Conservation (phyloP, 345 rosid species). For the Cardamine occulta region DNA sequence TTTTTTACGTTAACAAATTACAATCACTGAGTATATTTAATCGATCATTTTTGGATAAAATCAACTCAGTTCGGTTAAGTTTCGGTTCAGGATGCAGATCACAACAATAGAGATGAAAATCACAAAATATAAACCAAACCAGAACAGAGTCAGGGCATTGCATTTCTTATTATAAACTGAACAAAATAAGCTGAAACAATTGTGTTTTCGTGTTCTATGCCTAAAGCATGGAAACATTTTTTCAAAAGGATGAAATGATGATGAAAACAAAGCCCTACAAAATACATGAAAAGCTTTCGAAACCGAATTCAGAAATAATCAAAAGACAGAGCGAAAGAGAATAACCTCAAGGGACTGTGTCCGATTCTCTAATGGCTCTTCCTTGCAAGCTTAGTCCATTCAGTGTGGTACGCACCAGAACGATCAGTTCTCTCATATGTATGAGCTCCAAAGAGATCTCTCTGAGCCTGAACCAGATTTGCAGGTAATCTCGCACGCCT, state of each 20-base stretch:
- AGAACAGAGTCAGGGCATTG: slow-evolving; percentile 22
- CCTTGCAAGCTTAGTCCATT: slow-evolving; percentile 87
- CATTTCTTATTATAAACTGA: slow-evolving; percentile 34
- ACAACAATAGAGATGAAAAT: neutral
- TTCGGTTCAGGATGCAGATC: neutral
- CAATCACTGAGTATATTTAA: neutral
- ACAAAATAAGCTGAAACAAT: slow-evolving; percentile 20
- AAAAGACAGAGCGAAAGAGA: slow-evolving; percentile 22
- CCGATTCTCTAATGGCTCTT: slow-evolving; percentile 42
- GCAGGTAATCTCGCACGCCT: slow-evolving; percentile 95
- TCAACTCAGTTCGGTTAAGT: neutral
- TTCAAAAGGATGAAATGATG: slow-evolving; percentile 4
- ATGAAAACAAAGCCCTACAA: slow-evolving; percentile 28
- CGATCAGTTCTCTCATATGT: slow-evolving; percentile 92
- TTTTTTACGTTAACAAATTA: neutral
- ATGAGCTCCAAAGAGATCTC: slow-evolving; percentile 98
- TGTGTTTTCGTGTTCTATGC: slow-evolving; percentile 16
- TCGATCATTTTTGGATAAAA: neutral
- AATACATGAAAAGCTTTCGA: slow-evolving; percentile 12
- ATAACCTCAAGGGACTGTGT: slow-evolving; percentile 55
- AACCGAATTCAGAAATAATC: slow-evolving; percentile 26
- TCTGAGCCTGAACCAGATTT: slow-evolving; percentile 95
- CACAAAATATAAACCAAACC: neutral
- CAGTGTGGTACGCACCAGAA: slow-evolving; percentile 81
- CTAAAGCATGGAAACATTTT: slow-evolving; percentile 25